A percentile compares a stretch with the other conserved stretches of the same genome.
These are phyloP conservation scores for Medicago truncatula DNA, from an alignment of 306 rosid genomes.

Conservation along the genomic window DNA sequence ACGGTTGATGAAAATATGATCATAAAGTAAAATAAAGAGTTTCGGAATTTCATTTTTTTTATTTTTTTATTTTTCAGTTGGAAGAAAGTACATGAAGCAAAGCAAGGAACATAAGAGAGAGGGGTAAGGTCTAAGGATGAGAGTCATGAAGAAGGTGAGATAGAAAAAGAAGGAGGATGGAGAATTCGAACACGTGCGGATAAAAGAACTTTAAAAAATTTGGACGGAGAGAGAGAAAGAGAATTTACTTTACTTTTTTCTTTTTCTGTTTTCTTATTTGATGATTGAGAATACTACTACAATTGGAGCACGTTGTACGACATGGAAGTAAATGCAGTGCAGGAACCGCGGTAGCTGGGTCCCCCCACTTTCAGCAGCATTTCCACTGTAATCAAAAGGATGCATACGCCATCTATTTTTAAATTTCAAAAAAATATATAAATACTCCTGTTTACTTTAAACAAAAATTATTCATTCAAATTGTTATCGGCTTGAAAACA, in stretches of 20 bases:
- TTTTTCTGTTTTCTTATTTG: neutral
- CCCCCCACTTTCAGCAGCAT: neutral
- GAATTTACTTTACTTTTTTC: neutral
- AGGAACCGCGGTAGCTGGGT: neutral
- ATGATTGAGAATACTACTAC: neutral
- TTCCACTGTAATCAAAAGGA: neutral
- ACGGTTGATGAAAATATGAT: constrained; percentile 4
- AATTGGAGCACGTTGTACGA: constrained; percentile 52
- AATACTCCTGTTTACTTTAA: too few species aligned
- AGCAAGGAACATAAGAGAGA: neutral
- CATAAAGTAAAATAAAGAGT: neutral
- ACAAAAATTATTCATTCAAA: too few species aligned
- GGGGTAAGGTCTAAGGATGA: too few species aligned
- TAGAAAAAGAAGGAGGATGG: neutral
- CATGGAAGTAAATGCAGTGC: constrained; percentile 3
- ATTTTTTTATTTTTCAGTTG: neutral
- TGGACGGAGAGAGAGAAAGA: neutral
- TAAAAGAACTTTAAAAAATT: neutral
- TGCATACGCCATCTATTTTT: neutral
- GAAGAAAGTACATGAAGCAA: neutral
- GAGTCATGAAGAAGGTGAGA: neutral
- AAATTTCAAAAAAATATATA: too few species aligned
- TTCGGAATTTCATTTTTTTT: constrained; percentile 48
- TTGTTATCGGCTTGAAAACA: too few species aligned
- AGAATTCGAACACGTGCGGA: constrained; percentile 52